Evolutionary conservation across 2,329 filamentous ascomycete genomes (phyloP).

Genomic region (Aspergillus piperis): DNA sequence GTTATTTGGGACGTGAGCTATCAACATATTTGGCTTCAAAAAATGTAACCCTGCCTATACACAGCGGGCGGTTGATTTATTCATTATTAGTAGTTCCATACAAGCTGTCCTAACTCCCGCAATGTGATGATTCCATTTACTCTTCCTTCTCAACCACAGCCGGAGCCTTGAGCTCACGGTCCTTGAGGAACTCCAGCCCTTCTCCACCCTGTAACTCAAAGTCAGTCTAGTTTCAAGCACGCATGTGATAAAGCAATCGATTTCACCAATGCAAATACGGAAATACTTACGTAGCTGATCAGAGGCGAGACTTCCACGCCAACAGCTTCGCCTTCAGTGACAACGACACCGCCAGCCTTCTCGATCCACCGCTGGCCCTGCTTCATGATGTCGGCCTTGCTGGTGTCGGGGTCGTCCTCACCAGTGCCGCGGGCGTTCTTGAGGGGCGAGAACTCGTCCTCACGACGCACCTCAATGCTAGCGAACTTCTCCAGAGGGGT

Average conservation of each 20-base stretch:
- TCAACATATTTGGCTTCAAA: not conserved
- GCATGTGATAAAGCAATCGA: not conserved
- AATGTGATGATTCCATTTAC: constrained; percentile 20
- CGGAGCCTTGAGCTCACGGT: constrained; percentile 62
- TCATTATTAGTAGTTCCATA: not conserved
- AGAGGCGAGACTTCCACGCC: constrained; percentile 91
- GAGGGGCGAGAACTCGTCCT: constrained; percentile 96
- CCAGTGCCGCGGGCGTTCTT: constrained; percentile 88
- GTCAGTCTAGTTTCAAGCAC: not conserved
- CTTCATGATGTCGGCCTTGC: constrained; percentile 82
- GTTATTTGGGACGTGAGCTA: not conserved
- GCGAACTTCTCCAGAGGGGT: constrained; percentile 85
- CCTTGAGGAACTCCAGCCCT: constrained; percentile 62
- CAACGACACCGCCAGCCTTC: constrained; percentile 73
- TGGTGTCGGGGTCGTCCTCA: constrained; percentile 93
- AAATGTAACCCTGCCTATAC: not conserved
- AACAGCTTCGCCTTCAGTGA: constrained; percentile 59
- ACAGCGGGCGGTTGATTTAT: not conserved
- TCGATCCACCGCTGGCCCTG: constrained; percentile 87
- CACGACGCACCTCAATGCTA: constrained; percentile 90
- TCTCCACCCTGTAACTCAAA: constrained; percentile 57
- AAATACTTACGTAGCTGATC: constrained; percentile 84
- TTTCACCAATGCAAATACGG: not conserved
- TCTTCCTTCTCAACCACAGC: constrained; percentile 65
- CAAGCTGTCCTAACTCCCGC: not conserved